phyloP scores from a whole-genome alignment of 2,329 filamentous ascomycete species.

The Pseudogymnoascus sp. region DNA sequence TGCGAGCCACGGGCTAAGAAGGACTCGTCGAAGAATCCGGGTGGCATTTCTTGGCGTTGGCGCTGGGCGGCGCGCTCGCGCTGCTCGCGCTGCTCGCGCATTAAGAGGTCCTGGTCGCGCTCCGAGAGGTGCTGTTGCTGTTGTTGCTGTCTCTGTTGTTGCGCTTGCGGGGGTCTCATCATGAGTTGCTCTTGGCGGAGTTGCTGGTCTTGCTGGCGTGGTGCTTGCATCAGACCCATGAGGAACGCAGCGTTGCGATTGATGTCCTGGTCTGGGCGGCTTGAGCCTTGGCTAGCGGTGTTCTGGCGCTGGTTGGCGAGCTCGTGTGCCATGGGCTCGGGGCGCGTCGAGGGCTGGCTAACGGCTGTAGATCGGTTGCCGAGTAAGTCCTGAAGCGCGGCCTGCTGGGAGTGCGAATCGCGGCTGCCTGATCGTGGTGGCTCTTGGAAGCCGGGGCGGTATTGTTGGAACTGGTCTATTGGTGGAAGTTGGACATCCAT shows the following conservation, averaged over 20 bases:
- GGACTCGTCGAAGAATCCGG: constrained; percentile 28
- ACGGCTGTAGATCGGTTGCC: constrained; percentile 34
- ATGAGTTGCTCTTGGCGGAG: constrained; percentile 45
- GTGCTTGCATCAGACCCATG: constrained; percentile 66
- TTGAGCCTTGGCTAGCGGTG: constrained; percentile 42
- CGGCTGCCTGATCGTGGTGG: constrained; percentile 21
- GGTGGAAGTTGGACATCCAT: constrained; percentile 30
- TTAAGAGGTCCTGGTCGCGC: constrained; percentile 25
- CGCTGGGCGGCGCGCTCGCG: constrained; percentile 26
- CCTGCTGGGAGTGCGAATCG: constrained; percentile 27
- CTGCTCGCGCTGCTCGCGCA: constrained; percentile 26
- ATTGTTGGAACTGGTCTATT: constrained; percentile 35
- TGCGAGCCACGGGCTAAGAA: constrained; percentile 22
- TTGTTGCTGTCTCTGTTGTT: constrained; percentile 24
- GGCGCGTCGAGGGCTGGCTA: constrained; percentile 36
- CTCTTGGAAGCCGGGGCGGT: constrained; percentile 26
- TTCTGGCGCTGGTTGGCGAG: constrained; percentile 52
- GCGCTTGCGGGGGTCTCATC: constrained; percentile 33
- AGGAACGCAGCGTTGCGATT: constrained; percentile 74
- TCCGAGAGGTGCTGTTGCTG: constrained; percentile 41
- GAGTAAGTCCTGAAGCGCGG: constrained; percentile 44
- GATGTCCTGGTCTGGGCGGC: constrained; percentile 39
- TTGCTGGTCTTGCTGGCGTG: constrained; percentile 43
- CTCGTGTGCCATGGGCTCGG: constrained; percentile 54
- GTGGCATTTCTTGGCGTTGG: constrained; percentile 29